A percentile compares a stretch with the other conserved stretches of the same genome.
Evolutionary conservation across 805 yeast genomes (phyloP).

Genomic region (Tetrapisispora iriomotensis): DNA sequence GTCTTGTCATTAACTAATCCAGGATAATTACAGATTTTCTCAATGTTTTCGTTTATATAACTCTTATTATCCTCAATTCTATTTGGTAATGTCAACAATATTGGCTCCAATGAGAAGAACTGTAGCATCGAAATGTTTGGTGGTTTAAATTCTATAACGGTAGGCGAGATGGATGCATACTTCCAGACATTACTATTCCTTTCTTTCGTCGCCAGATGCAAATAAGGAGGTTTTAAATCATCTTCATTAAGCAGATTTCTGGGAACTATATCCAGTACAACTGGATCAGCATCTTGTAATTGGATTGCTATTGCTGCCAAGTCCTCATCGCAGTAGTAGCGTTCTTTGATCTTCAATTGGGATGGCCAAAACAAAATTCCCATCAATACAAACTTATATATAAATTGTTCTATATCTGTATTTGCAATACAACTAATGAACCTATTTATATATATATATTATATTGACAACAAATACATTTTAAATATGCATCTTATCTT

Average conservation of each 20-base stretch:
- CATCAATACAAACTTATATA: constrained; percentile 11
- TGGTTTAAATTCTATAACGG: constrained; percentile 50
- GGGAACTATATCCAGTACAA: constrained; percentile 15
- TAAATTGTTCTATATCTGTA: not conserved
- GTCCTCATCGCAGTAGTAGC: not conserved
- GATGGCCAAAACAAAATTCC: constrained; percentile 21
- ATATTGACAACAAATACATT: no score
- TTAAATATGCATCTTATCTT: no score
- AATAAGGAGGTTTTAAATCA: constrained; percentile 10
- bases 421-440: no score
- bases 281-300: constrained; percentile 14
- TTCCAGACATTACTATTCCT: constrained; percentile 3
- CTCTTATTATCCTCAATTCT: constrained; percentile 14
- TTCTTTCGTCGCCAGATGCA: constrained; percentile 5
- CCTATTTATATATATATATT: no score
- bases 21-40: constrained; percentile 5
- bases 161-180: constrained; percentile 9
- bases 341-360: constrained; percentile 5
- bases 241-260: not conserved
- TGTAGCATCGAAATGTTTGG: constrained; percentile 67
- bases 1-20: constrained; percentile 9
- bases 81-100: constrained; percentile 44
- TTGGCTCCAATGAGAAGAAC: constrained; percentile 67
- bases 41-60: constrained; percentile 6
- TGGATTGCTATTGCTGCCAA: constrained; percentile 11